Conservation (phyloP, 345 rosid genomes). For the Nasturtium officinale region DNA sequence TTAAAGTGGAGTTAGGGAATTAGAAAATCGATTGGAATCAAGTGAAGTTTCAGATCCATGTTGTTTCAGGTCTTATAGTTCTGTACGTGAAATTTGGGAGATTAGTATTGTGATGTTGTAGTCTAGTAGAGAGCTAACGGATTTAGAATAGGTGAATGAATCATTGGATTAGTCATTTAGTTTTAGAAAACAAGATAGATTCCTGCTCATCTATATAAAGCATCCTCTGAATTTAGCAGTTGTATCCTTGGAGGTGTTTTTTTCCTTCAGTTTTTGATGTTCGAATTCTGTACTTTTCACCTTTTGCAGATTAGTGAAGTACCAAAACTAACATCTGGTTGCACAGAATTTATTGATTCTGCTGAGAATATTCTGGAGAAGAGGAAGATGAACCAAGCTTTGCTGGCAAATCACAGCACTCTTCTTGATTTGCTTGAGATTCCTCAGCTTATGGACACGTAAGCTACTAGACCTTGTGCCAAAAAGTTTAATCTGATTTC, state of each 20-base stretch:
- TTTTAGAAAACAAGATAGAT: not conserved
- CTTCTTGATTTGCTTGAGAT: slow-evolving; percentile 98
- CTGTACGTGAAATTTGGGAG: not conserved
- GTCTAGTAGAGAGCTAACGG: not conserved
- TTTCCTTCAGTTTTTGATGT: not conserved
- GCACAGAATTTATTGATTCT: slow-evolving; percentile 84
- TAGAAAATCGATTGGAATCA: not conserved
- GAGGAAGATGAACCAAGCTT: slow-evolving; percentile 90
- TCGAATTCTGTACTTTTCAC: slow-evolving; percentile 1
- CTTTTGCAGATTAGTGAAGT: slow-evolving; percentile 68
- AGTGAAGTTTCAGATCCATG: not conserved
- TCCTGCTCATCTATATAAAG: not conserved
- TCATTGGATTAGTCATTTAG: slow-evolving; percentile 22
- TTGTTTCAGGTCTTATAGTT: slow-evolving; percentile 5
- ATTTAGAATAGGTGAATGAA: slow-evolving; percentile 35
- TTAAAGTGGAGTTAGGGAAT: not conserved
- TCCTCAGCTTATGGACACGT: slow-evolving; percentile 99
- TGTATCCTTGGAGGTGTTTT: not conserved
- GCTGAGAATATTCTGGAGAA: slow-evolving; percentile 87
- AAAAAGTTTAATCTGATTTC: not conserved
- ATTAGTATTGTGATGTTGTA: slow-evolving; percentile 14
- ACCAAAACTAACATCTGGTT: slow-evolving; percentile 82
- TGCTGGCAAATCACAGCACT: slow-evolving; percentile 85
- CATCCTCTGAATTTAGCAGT: slow-evolving; percentile 11
- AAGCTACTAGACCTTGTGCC: slow-evolving; percentile 41